Base-by-base conservation (phyloP, 2,329 filamentous ascomycete genomes). In the Aspergillus texensis region DNA sequence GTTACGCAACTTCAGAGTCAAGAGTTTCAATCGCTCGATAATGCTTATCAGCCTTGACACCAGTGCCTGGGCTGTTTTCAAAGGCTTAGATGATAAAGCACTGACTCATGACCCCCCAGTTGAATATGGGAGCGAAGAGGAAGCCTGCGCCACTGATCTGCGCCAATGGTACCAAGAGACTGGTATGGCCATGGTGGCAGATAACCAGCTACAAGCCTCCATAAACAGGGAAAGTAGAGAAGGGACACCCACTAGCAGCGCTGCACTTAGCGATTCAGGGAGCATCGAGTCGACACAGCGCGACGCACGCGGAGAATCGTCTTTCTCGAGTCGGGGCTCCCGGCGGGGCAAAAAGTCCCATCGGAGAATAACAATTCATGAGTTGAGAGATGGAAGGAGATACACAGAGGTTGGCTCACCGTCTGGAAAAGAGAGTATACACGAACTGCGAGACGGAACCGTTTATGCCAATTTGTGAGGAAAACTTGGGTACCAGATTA, bases 21-120 rank as follows among this genome's bases (percentile, higher is more conserved):
- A 78, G 46, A 80, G 72, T 62, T 71, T 76, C 56, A 72, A 80
- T 16, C 75, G 78, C 65, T 75, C 73, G 8, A 70, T 80, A 58
- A 76, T 77, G 62, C 73, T 84, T 3, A 66, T 80, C 56, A 82
- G 79, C 66, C 73, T 71, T 3, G 73, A 79, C 14, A 74, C 74
- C 19, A 83, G 81, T 62, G 76, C 81, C 12, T 84, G 82, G 82
- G 81, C 78, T 11, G 79, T 83, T 5, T 83, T 83, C 66, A 65
- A 71, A 43, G 67, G 67, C 45, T 67, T 67, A 12, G 46, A 61
- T n/a, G 69, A 71, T 12, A 69, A 76, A 26, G 69, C 73, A 12
- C 69, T 73, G 54, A 67, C 78, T 6, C 71, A 72, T 52, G 79
- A 76, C 0, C 76, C 78, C 6, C 79, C 78, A 5, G 73, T 81